Conservation (phyloP, 23 red algal genomes). For the Gracilariopsis chorda region DNA sequence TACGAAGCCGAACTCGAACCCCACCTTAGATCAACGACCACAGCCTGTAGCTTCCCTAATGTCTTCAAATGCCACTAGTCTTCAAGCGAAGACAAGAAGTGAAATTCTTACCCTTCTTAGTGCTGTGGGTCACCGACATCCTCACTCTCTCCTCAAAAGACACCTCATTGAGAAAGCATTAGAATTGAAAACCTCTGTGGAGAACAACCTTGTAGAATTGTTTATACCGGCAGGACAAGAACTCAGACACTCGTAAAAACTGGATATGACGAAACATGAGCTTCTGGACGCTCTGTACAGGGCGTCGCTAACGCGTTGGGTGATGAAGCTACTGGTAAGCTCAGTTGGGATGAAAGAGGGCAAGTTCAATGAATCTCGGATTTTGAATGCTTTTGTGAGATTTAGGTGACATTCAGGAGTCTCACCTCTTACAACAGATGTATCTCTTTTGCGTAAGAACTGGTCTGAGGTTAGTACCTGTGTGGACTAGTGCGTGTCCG, state of each 20-base stretch:
- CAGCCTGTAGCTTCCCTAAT: background rate
- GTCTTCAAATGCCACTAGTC: background rate
- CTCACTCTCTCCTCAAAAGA: background rate
- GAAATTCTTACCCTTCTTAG: background rate
- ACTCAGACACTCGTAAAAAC: background rate
- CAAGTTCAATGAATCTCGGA: background rate
- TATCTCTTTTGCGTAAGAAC: too few species aligned
- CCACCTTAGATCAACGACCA: background rate
- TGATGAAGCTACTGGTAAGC: conserved; percentile 9
- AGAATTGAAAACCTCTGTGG: background rate
- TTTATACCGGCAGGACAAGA: background rate
- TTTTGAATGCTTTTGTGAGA: conserved; percentile 11
- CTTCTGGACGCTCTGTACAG: background rate
- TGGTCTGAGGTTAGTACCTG: too few species aligned
- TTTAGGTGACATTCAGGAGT: too few species aligned
- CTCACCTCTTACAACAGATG: too few species aligned
- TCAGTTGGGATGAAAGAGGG: conserved; percentile 9
- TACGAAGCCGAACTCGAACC: background rate
- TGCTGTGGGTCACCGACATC: background rate
- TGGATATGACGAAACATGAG: background rate
- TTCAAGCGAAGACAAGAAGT: background rate
- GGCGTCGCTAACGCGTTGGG: background rate
- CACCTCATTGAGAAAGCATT: background rate
- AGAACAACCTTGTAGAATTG: background rate
- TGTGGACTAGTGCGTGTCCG: too few species aligned